Conservation (phyloP, 768 basidiomycete species). For the Podaxis sp. region DNA sequence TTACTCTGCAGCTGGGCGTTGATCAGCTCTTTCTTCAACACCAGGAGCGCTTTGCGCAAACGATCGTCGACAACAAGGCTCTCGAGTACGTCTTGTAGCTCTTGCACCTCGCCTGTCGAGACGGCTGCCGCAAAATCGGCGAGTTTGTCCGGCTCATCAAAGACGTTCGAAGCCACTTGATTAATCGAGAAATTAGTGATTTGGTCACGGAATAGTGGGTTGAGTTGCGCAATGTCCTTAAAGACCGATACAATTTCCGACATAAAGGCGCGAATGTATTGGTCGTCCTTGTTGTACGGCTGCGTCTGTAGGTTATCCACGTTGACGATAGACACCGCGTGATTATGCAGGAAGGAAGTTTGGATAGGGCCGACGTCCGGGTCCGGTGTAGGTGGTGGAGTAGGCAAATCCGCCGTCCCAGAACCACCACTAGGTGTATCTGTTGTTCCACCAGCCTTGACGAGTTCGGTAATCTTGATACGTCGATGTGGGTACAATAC, state of each 20-base stretch:
- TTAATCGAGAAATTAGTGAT: conserved; percentile 96
- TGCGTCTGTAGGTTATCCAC: conserved; percentile 81
- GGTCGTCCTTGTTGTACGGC: conserved; percentile 89
- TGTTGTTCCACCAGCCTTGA: conserved; percentile 58
- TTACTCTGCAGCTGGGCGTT: conserved; percentile 95
- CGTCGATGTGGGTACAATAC: conserved; percentile 93
- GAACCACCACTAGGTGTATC: conserved; percentile 10
- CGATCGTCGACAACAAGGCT: conserved; percentile 84
- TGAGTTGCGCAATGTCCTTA: conserved; percentile 97
- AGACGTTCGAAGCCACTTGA: conserved; percentile 89
- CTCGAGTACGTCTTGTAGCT: conserved; percentile 93
- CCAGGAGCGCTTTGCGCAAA: conserved; percentile 84
- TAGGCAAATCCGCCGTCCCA: conserved; percentile 1
- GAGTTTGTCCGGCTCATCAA: conserved; percentile 96
- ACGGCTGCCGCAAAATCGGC: conserved; percentile 98
- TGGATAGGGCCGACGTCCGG: conserved; percentile 57
- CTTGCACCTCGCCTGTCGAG: conserved; percentile 86
- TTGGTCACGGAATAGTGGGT: conserved; percentile 97
- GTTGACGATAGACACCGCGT: conserved; percentile 84
- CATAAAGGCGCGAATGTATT: conserved; percentile 94
- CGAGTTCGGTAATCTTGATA: conserved; percentile 83
- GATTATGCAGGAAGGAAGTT: conserved; percentile 81
- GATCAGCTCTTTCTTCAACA: conserved; percentile 97
- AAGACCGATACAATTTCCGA: conserved; percentile 95
- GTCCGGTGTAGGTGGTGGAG: not conserved